Conservation (phyloP, 306 rosid species). For the Cucurbita pepo region DNA sequence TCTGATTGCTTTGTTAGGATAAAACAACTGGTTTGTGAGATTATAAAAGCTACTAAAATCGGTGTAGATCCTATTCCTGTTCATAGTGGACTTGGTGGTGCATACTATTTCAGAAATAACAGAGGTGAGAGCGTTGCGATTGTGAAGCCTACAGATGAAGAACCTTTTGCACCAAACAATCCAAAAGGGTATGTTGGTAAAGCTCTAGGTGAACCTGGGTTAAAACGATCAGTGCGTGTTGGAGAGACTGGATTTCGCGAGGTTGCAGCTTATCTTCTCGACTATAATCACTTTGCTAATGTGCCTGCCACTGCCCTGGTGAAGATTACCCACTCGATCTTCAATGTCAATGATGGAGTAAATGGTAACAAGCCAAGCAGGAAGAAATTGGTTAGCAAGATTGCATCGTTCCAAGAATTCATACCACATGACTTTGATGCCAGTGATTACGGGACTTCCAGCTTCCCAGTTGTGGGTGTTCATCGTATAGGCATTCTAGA, state of each 20-base stretch:
- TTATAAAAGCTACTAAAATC: slow-evolving; percentile 52
- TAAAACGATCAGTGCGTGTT: slow-evolving; percentile 82
- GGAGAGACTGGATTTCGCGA: slow-evolving; percentile 97
- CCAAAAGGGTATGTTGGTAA: slow-evolving; percentile 95
- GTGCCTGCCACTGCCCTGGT: slow-evolving; percentile 93
- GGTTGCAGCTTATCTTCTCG: slow-evolving; percentile 90
- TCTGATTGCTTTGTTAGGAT: slow-evolving; percentile 31
- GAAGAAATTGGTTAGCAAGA: slow-evolving; percentile 76
- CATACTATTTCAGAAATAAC: slow-evolving; percentile 66
- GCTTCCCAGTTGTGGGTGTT: slow-evolving; percentile 82
- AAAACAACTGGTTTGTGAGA: slow-evolving; percentile 40
- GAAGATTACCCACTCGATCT: slow-evolving; percentile 88
- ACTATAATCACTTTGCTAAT: slow-evolving; percentile 67
- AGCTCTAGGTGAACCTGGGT: slow-evolving; percentile 90
- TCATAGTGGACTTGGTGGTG: slow-evolving; percentile 92
- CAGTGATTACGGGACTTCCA: slow-evolving; percentile 94
- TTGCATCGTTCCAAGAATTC: slow-evolving; percentile 85
- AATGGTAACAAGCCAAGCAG: slow-evolving; percentile 44
- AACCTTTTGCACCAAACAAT: slow-evolving; percentile 95
- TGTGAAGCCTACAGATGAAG: slow-evolving; percentile 97
- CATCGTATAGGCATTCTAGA: slow-evolving; percentile 93
- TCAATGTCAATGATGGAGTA: slow-evolving; percentile 84
- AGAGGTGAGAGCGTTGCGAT: slow-evolving; percentile 70
- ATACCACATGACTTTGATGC: slow-evolving; percentile 95
- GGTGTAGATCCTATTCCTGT: slow-evolving; percentile 83